Evolutionary conservation across 2,329 filamentous ascomycete genomes (phyloP).

Genomic region (Fusarium longipes): DNA sequence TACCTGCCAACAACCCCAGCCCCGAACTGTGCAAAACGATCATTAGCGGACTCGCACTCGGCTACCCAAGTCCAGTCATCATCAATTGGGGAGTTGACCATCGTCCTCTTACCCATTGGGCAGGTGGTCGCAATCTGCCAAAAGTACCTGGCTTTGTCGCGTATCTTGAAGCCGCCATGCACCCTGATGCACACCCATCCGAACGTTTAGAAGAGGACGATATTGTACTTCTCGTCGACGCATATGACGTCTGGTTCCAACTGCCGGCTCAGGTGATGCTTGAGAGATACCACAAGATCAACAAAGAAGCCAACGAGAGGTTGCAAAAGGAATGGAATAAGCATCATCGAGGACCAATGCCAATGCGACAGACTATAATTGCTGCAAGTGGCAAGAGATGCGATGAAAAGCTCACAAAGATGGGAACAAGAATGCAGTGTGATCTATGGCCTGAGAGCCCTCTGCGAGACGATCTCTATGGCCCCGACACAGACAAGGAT

Average conservation of each 20-base stretch:
- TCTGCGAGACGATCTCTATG: slow-evolving; percentile 9
- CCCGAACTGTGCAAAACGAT: slow-evolving; percentile 17
- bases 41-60: slow-evolving; percentile 5
- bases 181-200: not conserved
- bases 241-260: slow-evolving; percentile 17
- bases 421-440: slow-evolving; percentile 3
- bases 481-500: slow-evolving; percentile 2
- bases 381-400: slow-evolving; percentile 2
- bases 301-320: slow-evolving; percentile 17
- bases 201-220: slow-evolving; percentile 5
- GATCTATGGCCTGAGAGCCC: slow-evolving; percentile 8
- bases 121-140: not conserved
- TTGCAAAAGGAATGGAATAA: slow-evolving; percentile 4
- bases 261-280: slow-evolving; percentile 18
- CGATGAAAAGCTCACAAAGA: not conserved
- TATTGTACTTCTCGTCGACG: slow-evolving; percentile 15
- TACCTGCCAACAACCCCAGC: slow-evolving; percentile 3
- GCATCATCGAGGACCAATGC: not conserved
- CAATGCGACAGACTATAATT: slow-evolving; percentile 21
- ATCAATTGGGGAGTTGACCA: slow-evolving; percentile 16
- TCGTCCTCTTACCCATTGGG: not conserved
- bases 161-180: slow-evolving; percentile 23
- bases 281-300: slow-evolving; percentile 20
- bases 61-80: slow-evolving; percentile 15
- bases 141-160: slow-evolving; percentile 9